Conservation (phyloP, 164 flowering plant genomes). For the Brasenia schreberi region DNA sequence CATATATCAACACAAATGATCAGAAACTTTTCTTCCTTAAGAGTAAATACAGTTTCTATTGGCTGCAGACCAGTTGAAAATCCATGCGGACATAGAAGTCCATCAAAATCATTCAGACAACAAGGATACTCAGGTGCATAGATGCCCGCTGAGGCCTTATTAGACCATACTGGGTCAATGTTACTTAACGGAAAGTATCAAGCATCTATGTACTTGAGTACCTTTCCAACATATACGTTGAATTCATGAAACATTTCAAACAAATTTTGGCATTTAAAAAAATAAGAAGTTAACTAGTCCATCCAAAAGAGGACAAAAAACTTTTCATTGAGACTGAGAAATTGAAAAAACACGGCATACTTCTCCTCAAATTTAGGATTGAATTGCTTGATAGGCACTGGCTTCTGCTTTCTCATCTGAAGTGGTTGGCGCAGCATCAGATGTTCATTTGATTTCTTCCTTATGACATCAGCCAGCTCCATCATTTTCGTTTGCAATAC, state of each 20-base stretch:
- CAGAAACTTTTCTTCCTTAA: too few species aligned
- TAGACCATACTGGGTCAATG: too few species aligned
- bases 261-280: too few species aligned
- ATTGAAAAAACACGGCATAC: conserved; percentile 21
- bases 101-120: background rate
- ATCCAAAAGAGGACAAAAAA: too few species aligned
- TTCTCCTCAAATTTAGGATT: conserved; percentile 86
- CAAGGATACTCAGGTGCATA: background rate
- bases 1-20: background rate
- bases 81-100: background rate
- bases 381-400: conserved; percentile 48
- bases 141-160: too few species aligned
- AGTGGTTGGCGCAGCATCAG: conserved; percentile 59
- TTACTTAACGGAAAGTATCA: too few species aligned
- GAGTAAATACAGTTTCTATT: background rate
- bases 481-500: conserved; percentile 27
- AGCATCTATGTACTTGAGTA: too few species aligned
- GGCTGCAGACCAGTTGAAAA: background rate
- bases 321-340: too few species aligned
- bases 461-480: conserved; percentile 36
- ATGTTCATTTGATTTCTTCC: conserved; percentile 33
- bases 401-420: conserved; percentile 75
- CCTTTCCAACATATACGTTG: too few species aligned
- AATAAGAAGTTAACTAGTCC: too few species aligned
- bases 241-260: too few species aligned